Conservation (phyloP, 192 early-diverging fungal genomes). For the Coemansia sp. region DNA sequence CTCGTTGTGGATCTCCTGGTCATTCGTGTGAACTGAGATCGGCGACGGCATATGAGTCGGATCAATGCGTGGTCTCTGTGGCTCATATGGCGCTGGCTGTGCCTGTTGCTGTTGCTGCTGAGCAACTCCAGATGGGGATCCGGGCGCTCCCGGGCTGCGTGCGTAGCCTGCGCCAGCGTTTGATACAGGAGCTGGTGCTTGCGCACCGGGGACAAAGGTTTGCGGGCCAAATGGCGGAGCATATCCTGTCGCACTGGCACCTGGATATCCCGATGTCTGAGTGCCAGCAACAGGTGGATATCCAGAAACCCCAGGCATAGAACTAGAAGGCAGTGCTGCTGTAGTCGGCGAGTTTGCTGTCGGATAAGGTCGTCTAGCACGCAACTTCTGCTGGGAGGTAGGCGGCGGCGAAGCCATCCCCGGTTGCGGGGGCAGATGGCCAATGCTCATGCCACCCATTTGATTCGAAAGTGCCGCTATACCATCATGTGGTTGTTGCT, state of each 20-base stretch:
- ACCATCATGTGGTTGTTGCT: constrained; percentile 12
- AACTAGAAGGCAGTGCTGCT: constrained; percentile 1
- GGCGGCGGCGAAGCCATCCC: constrained; percentile 24
- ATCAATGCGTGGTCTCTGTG: constrained; percentile 72
- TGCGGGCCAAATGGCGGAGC: constrained; percentile 37
- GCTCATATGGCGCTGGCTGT: constrained; percentile 44
- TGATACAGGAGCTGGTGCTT: constrained; percentile 30
- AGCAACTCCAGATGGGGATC: neutral
- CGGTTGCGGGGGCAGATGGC: constrained; percentile 23
- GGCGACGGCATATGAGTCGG: constrained; percentile 94
- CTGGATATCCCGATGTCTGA: constrained; percentile 28
- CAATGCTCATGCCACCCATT: constrained; percentile 41
- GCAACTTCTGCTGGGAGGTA: constrained; percentile 23
- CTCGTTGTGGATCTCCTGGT: constrained; percentile 69
- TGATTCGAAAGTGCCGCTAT: constrained; percentile 29
- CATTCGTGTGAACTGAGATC: constrained; percentile 75
- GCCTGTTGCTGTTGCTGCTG: constrained; percentile 30
- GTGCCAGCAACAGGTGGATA: constrained; percentile 20
- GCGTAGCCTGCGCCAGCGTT: constrained; percentile 23
- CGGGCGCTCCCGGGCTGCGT: constrained; percentile 17
- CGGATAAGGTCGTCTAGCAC: constrained; percentile 33
- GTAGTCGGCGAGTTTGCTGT: constrained; percentile 13
- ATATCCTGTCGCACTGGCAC: constrained; percentile 23
- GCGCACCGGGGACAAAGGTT: constrained; percentile 48
- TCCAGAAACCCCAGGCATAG: constrained; percentile 5